These are phyloP conservation scores for Lumnitzera racemosa DNA, from an alignment of 345 rosid species.

Conservation along the genomic window DNA sequence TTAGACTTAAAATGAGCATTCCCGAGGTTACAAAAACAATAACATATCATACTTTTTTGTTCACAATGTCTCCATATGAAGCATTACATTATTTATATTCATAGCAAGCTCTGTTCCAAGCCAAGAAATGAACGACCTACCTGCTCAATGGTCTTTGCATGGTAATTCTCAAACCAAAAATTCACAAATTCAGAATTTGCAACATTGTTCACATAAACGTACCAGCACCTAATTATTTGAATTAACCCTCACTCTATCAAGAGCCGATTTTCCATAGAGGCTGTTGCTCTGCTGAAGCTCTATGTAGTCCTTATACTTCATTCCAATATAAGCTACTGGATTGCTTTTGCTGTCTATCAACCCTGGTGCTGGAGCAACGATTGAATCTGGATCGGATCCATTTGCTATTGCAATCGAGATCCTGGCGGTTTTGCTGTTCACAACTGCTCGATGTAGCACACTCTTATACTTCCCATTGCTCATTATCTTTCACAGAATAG, in stretches of 20 bases:
- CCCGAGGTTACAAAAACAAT: no score
- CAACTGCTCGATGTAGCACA: neutral
- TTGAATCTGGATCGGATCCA: constrained; percentile 1
- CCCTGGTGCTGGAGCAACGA: neutral
- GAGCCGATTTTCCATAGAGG: neutral
- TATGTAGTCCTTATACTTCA: neutral
- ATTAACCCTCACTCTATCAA: constrained; percentile 1
- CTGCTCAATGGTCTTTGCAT: no score
- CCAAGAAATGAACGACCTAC: no score
- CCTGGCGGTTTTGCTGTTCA: constrained; percentile 5
- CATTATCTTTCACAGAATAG: constrained; percentile 4
- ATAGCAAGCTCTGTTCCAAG: no score
- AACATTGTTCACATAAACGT: no score
- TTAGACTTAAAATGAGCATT: no score
- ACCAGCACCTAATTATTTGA: no score
- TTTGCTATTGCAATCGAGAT: neutral
- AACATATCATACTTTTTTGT: no score
- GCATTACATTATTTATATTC: no score
- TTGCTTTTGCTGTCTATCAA: constrained; percentile 1
- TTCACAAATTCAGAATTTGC: no score
- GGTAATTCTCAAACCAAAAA: no score
- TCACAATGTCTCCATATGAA: no score
- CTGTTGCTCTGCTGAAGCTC: constrained; percentile 1
- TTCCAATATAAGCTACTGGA: neutral
- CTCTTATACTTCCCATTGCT: constrained; percentile 11